phyloP scores from a whole-genome alignment of 1,284 basidiomycete species.

The Earliella scabrosa region DNA sequence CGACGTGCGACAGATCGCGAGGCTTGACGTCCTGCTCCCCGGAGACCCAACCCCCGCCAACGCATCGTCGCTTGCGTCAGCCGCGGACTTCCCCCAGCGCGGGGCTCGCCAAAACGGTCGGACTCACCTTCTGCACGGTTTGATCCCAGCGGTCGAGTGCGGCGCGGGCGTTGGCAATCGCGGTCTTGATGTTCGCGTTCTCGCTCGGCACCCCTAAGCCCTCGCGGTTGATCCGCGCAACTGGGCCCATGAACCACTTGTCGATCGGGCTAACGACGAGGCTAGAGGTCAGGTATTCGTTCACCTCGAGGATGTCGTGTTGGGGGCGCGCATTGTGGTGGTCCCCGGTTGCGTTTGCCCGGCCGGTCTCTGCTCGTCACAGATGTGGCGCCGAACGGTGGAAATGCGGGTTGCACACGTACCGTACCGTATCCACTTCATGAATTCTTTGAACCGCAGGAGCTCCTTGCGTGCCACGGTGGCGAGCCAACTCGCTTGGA shows the following conservation, averaged over 20 bases:
- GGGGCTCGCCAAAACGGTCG: not conserved
- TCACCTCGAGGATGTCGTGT: slow-evolving; percentile 80
- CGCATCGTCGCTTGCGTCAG: not conserved
- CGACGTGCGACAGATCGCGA: slow-evolving; percentile 57
- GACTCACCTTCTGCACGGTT: slow-evolving; percentile 19
- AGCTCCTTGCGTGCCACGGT: slow-evolving; percentile 67
- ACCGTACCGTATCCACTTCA: slow-evolving; percentile 80
- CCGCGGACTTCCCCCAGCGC: not conserved
- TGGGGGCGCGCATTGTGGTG: slow-evolving; percentile 55
- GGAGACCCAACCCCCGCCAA: not conserved
- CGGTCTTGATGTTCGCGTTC: slow-evolving; percentile 18
- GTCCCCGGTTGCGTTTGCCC: slow-evolving; percentile 35
- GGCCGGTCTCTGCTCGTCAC: slow-evolving; percentile 31
- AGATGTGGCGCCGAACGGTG: not conserved
- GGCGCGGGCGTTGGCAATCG: slow-evolving; percentile 13
- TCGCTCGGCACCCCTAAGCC: slow-evolving; percentile 51
- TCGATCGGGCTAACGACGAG: slow-evolving; percentile 72
- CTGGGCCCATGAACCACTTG: slow-evolving; percentile 74
- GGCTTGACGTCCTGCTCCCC: slow-evolving; percentile 49
- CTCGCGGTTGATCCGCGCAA: slow-evolving; percentile 57
- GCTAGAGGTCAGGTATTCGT: slow-evolving; percentile 76
- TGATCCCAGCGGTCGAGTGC: slow-evolving; percentile 22
- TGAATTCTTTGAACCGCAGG: slow-evolving; percentile 74
- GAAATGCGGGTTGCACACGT: slow-evolving; percentile 27
- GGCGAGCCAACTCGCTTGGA: slow-evolving; percentile 70